These are phyloP conservation scores for Penicillium riverlandense DNA, from an alignment of 495 filamentous ascomycete species.

Conservation along the genomic window DNA sequence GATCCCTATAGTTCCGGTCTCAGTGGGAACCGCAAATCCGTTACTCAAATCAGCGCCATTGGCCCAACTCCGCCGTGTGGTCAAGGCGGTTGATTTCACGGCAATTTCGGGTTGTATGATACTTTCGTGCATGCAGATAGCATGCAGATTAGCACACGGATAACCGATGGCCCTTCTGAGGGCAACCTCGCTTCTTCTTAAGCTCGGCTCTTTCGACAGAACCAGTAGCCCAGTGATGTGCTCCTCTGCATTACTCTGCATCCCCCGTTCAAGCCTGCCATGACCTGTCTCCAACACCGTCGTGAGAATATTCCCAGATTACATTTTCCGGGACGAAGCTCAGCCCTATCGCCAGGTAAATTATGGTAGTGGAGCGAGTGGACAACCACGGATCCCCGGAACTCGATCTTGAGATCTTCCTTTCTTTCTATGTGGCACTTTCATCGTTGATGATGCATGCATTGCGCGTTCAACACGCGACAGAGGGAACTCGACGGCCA, in stretches of 20 bases:
- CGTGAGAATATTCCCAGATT: too few species aligned
- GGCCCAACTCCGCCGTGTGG: slow-evolving; percentile 42
- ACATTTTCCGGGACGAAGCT: too few species aligned
- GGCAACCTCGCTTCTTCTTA: too few species aligned
- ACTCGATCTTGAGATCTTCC: background rate
- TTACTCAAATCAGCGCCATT: slow-evolving; percentile 34
- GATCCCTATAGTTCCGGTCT: slow-evolving; percentile 19
- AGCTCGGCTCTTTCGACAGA: too few species aligned
- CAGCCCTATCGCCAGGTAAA: too few species aligned
- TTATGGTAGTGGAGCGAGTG: too few species aligned
- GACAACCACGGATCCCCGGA: too few species aligned
- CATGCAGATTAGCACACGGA: background rate
- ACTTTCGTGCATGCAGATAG: slow-evolving; percentile 6
- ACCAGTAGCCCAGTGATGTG: background rate
- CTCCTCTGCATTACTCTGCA: background rate
- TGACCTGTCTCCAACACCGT: background rate
- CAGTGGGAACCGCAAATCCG: slow-evolving; percentile 19
- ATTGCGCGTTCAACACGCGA: slow-evolving; percentile 18
- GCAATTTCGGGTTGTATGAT: background rate
- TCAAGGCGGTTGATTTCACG: slow-evolving; percentile 37
- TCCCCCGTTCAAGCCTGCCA: background rate
- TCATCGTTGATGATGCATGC: background rate
- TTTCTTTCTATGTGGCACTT: background rate
- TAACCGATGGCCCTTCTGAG: background rate
- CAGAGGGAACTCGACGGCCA: slow-evolving; percentile 1